Percentiles rank a stretch among this genome's conserved stretches.
These are phyloP conservation scores for Clonostachys rosea DNA, from an alignment of 2,329 filamentous ascomycete species.

Conservation along the genomic window DNA sequence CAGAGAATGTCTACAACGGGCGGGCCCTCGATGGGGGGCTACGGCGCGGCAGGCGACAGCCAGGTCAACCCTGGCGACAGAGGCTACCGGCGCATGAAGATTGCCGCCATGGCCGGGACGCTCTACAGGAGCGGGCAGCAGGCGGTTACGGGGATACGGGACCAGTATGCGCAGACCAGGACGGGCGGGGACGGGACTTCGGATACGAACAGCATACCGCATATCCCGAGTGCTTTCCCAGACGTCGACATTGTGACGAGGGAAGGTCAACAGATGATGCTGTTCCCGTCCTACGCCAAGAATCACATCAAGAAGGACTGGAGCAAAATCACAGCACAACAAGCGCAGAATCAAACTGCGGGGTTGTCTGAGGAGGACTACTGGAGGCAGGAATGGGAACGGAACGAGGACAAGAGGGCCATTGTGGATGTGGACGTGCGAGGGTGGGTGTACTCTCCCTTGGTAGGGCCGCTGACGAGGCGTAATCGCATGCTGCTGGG, in stretches of 20 bases:
- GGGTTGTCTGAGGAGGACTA: constrained; percentile 48
- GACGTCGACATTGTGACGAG: constrained; percentile 76
- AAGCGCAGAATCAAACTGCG: constrained; percentile 14
- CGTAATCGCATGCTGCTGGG: constrained; percentile 85
- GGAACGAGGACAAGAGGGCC: constrained; percentile 75
- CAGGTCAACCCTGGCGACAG: constrained; percentile 39
- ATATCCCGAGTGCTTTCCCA: constrained; percentile 74
- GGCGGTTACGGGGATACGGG: constrained; percentile 53
- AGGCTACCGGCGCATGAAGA: constrained; percentile 71
- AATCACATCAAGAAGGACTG: constrained; percentile 54
- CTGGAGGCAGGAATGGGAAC: constrained; percentile 75
- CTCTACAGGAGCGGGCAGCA: constrained; percentile 52
- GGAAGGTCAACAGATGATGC: constrained; percentile 85
- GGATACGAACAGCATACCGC: constrained; percentile 21
- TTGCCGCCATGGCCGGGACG: constrained; percentile 60
- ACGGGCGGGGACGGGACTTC: constrained; percentile 17
- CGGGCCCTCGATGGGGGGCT: constrained; percentile 13
- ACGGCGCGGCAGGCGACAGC: constrained; percentile 9
- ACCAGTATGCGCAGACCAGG: constrained; percentile 53
- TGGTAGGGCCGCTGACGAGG: constrained; percentile 77
- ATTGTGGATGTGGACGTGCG: constrained; percentile 91
- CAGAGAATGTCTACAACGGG: constrained; percentile 8
- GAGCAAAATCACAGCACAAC: constrained; percentile 17
- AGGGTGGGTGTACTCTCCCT: constrained; percentile 91
- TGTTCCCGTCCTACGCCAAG: constrained; percentile 93